Percentiles rank a stretch among this genome's conserved stretches.
Conservation (phyloP, 1,284 basidiomycete species). For the Cutaneotrichosporon sp. region DNA sequence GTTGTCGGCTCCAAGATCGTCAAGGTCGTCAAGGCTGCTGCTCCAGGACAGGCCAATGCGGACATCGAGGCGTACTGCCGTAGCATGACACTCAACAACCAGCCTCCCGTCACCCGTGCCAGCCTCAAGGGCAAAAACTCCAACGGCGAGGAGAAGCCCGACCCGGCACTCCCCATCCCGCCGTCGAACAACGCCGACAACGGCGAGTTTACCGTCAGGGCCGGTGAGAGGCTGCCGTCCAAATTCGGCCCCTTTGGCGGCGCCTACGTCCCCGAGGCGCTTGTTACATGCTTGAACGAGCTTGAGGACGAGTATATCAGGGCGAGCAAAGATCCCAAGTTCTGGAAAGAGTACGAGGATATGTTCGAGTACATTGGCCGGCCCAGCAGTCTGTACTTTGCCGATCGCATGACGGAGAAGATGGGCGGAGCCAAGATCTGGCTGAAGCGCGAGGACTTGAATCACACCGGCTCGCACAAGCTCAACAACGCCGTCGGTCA, state of each 20-base stretch:
- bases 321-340: constrained; percentile 80
- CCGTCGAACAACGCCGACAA: constrained; percentile 26
- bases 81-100: constrained; percentile 61
- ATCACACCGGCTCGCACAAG: constrained; percentile 96
- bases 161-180: constrained; percentile 44
- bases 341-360: constrained; percentile 87
- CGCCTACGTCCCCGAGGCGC: constrained; percentile 91
- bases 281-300: constrained; percentile 85
- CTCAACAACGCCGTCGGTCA: constrained; percentile 95
- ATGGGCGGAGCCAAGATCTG: constrained; percentile 90
- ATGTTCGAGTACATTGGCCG: constrained; percentile 86
- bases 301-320: constrained; percentile 84
- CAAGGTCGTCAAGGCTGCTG: constrained; percentile 64
- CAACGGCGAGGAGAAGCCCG: constrained; percentile 25
- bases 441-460: constrained; percentile 69
- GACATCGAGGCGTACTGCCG: constrained; percentile 71
- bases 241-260: constrained; percentile 96
- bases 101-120: constrained; percentile 45
- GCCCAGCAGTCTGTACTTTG: constrained; percentile 67
- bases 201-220: constrained; percentile 35
- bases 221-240: constrained; percentile 59
- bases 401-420: constrained; percentile 67
- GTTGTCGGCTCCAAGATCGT: constrained; percentile 89
- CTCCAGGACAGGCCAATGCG: constrained; percentile 53
- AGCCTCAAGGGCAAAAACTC: constrained; percentile 33